Evolutionary conservation across 768 basidiomycete genomes (phyloP).

Genomic region (Mycena polygramma): DNA sequence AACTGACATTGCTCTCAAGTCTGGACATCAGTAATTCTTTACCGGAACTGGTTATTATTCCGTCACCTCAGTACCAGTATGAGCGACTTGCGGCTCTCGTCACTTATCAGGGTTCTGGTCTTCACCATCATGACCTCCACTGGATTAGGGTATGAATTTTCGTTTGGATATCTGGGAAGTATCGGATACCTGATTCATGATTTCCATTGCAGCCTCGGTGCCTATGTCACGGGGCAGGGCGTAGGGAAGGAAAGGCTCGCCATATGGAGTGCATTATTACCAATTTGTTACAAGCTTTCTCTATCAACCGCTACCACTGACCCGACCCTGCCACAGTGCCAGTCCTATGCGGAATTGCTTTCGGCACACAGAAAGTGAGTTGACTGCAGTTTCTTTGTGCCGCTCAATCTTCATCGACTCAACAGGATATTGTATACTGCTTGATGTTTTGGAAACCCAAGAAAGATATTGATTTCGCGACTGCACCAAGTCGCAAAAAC

Average conservation of each 20-base stretch:
- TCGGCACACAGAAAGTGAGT: slow-evolving; percentile 21
- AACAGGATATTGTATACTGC: slow-evolving; percentile 20
- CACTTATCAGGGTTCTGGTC: slow-evolving; percentile 22
- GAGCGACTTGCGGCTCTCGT: slow-evolving; percentile 22
- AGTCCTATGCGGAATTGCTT: slow-evolving; percentile 14
- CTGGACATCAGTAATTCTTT: slow-evolving; percentile 24
- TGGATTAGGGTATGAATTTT: slow-evolving; percentile 5
- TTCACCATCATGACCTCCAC: slow-evolving; percentile 22
- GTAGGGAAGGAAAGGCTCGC: too few relatives aligned
- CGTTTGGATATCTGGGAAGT: too few relatives aligned
- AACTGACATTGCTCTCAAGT: background rate
- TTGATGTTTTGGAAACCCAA: slow-evolving; percentile 18
- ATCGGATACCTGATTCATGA: background rate
- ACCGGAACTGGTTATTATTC: slow-evolving; percentile 26
- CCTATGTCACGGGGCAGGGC: background rate
- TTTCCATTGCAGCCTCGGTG: slow-evolving; percentile 10
- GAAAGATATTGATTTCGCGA: too few relatives aligned
- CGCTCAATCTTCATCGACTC: too few relatives aligned
- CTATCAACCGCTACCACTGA: background rate
- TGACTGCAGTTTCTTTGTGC: too few relatives aligned
- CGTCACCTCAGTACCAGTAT: slow-evolving; percentile 10
- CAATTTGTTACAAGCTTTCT: slow-evolving; percentile 3
- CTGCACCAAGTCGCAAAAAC: too few relatives aligned
- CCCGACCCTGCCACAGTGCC: slow-evolving; percentile 1
- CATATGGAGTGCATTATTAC: slow-evolving; percentile 15